Percentiles rank a stretch among this genome's conserved stretches.
Conservation (phyloP, 495 filamentous ascomycete species). For the Penicillium atrosanguineum region DNA sequence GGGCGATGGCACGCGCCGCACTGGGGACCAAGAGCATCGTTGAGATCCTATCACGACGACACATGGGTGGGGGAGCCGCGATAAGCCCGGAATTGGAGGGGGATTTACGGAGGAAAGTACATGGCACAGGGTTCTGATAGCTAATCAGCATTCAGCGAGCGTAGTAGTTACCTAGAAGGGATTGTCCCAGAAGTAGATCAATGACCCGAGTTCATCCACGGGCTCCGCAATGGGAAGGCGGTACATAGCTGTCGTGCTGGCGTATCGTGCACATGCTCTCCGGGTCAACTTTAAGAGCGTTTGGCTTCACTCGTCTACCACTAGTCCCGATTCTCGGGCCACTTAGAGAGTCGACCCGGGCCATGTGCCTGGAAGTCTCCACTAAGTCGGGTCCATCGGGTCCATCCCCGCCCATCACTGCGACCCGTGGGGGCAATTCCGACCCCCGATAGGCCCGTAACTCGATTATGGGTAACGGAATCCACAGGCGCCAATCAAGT, state of each 20-base stretch:
- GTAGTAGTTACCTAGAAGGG: neutral
- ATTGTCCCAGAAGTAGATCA: conserved; percentile 3
- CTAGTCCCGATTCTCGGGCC: conserved; percentile 9
- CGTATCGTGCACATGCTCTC: neutral
- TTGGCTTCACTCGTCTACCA: conserved; percentile 20
- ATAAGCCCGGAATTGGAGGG: conserved; percentile 14
- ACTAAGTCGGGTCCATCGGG: neutral
- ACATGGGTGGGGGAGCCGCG: conserved; percentile 37
- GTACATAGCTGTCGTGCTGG: neutral
- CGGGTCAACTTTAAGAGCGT: conserved; percentile 27
- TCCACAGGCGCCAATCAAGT: conserved; percentile 20
- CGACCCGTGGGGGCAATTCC: conserved; percentile 13
- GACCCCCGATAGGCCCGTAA: conserved; percentile 7
- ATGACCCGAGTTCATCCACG: conserved; percentile 1
- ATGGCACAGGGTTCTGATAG: neutral
- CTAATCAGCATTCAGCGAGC: neutral
- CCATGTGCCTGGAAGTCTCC: conserved; percentile 14
- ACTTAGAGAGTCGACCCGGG: conserved; percentile 13
- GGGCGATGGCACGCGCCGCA: conserved; percentile 10
- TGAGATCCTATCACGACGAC: conserved; percentile 40
- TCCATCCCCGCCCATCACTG: conserved; percentile 5
- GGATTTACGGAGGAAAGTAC: conserved; percentile 1
- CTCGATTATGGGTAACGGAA: neutral
- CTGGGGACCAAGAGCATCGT: conserved; percentile 16
- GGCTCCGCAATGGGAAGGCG: neutral